Evolutionary conservation across 176 grass and related monocot genomes (phyloP).

Genomic region (Triticum timopheevii): DNA sequence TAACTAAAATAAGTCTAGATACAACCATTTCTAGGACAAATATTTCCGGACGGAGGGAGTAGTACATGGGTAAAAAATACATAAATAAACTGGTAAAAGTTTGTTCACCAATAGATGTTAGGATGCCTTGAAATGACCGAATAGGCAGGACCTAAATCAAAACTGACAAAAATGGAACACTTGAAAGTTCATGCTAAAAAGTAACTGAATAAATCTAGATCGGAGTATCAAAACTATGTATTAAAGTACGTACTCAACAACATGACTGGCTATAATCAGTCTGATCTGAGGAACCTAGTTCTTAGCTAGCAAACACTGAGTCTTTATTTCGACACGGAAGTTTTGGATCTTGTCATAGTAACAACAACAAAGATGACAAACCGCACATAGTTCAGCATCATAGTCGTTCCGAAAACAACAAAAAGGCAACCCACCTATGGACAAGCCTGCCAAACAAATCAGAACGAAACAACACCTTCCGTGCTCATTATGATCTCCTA

Average conservation of each 20-base stretch:
- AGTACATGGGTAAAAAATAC: too few species aligned
- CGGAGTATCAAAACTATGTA: neutral
- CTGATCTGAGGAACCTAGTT: neutral
- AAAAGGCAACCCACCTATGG: neutral
- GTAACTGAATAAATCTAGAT: neutral
- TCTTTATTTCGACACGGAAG: neutral
- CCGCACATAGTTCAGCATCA: neutral
- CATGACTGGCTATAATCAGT: neutral
- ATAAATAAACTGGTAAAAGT: neutral
- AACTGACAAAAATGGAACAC: neutral
- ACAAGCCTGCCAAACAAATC: conserved; percentile 32
- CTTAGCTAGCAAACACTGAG: neutral
- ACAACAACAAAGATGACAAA: neutral
- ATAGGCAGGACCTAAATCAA: neutral
- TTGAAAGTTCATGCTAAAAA: conserved; percentile 3
- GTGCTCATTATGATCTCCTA: conserved; percentile 20
- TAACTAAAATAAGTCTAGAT: too few species aligned
- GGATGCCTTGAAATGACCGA: neutral
- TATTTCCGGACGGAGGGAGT: too few species aligned
- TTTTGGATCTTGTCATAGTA: conserved; percentile 10
- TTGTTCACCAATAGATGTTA: neutral
- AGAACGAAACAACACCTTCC: conserved; percentile 27
- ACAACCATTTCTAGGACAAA: too few species aligned
- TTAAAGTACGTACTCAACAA: neutral
- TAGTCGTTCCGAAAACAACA: conserved; percentile 24